Evolutionary conservation across 495 filamentous ascomycete genomes (phyloP), one percentile per base, ranked within the genome.

Genomic region (Talaromyces liani): DNA sequence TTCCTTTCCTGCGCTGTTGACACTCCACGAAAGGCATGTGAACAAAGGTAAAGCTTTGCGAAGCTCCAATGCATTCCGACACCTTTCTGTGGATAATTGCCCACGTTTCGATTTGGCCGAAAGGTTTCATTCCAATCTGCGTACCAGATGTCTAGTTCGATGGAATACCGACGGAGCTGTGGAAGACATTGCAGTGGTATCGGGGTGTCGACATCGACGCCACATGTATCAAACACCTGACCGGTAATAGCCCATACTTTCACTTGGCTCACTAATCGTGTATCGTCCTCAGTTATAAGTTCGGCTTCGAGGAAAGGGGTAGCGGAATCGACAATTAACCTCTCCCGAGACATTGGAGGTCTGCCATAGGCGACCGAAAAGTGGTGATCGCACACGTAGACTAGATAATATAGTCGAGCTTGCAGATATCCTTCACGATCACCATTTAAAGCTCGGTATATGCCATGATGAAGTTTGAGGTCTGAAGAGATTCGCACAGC

Each of bases 341-440:
- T 63, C 60, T 75, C 74, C 24, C 73, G 66, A 22, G 72, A 69
- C 71, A 77, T 76, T 27, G 74, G 71, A 20, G 74, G 74, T 36
- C 71, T 62, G 54, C 74, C 74, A 22, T 75, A 73, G 3, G 66
- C 65, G 12, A 76, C 60, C 0, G 72, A 74, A 58, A 68, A 74
- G 59, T 77, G 75, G 57, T 77, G 74, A 55, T 77, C 74, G 58
- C 74, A 76, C 6, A 74, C 70, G 56, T 75, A 76, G 18, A 77
- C 72, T 6, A 76, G 61, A 49, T 71, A 73, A 58, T 76, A 75
- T 10, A 76, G 57, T 24, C 72, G 71, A 24, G 69, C 66, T 61
- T 68, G 71, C 1, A 66, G 36, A 54, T 74, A 73, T 7, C 67
- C 66, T 24, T 68, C 65, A 0, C 72, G 67, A n/a, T 73, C 69